Conservation (phyloP, 2,329 filamentous ascomycete genomes). For the Elsinoe arachidis region DNA sequence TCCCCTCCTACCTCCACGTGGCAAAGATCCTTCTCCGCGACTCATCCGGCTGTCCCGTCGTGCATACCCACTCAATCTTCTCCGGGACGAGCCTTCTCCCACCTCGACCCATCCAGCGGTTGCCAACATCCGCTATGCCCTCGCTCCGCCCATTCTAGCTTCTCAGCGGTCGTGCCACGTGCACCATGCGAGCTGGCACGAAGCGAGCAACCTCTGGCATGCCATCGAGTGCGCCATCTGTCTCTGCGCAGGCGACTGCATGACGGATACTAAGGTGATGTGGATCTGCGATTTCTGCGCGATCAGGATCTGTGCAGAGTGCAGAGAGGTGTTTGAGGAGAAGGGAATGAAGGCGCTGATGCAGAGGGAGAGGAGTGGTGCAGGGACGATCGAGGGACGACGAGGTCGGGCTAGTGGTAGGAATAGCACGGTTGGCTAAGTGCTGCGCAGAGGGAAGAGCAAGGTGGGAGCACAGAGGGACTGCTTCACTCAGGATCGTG, state of each 20-base stretch:
- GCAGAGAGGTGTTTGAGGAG: not conserved
- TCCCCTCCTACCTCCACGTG: conserved; percentile 2
- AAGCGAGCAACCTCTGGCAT: conserved; percentile 5
- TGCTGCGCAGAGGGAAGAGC: not conserved
- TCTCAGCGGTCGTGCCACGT: not conserved
- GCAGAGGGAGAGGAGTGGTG: not conserved
- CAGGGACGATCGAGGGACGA: not conserved
- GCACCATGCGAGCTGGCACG: conserved; percentile 5
- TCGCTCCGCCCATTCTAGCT: not conserved
- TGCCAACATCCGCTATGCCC: conserved; percentile 1
- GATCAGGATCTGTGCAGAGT: conserved; percentile 13
- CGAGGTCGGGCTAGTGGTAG: not conserved
- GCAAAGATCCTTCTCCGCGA: not conserved
- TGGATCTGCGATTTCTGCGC: conserved; percentile 11
- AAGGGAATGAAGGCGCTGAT: not conserved
- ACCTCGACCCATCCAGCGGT: not conserved
- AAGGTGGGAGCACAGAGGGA: not conserved
- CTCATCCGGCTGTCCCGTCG: conserved; percentile 1
- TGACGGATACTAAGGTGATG: not conserved
- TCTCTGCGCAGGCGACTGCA: conserved; percentile 8
- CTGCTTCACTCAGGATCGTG: not conserved
- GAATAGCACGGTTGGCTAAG: not conserved
- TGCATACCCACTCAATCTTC: not conserved
- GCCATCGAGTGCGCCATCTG: conserved; percentile 11
- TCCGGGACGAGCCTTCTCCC: not conserved